Conservation (phyloP, 345 rosid species). For the Salix arbutifolia region DNA sequence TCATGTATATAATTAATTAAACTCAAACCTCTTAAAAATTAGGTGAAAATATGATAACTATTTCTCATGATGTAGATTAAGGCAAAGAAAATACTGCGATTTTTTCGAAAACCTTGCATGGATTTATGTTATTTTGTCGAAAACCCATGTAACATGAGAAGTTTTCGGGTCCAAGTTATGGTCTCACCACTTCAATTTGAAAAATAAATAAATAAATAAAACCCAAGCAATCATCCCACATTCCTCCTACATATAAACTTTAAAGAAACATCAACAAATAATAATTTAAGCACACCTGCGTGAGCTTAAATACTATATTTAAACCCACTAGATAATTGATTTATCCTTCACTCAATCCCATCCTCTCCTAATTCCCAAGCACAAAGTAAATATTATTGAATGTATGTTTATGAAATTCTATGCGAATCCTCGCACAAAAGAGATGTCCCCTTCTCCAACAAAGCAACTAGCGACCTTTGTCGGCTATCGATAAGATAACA, state of each 20-base stretch:
- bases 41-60: not conserved
- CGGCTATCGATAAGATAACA: not conserved
- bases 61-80: too few species aligned
- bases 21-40: not conserved
- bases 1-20: too few species aligned
- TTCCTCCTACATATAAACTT: not conserved
- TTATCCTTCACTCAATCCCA: not conserved
- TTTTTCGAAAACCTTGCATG: too few species aligned
- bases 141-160: not conserved
- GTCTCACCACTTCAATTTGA: not conserved
- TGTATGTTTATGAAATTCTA: not conserved
- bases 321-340: not conserved
- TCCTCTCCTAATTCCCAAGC: slow-evolving; percentile 3
- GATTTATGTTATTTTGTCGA: too few species aligned
- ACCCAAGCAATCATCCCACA: not conserved
- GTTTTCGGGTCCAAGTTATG: not conserved
- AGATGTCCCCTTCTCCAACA: slow-evolving; percentile 7
- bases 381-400: not conserved
- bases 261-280: not conserved
- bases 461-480: not conserved
- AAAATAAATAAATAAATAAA: not conserved
- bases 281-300: too few species aligned
- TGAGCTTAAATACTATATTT: not conserved
- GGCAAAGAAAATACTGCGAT: not conserved
- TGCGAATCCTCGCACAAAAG: slow-evolving; percentile 5